phyloP scores from a whole-genome alignment of 2,329 filamentous ascomycete genomes.

The Colletotrichum orbiculare region DNA sequence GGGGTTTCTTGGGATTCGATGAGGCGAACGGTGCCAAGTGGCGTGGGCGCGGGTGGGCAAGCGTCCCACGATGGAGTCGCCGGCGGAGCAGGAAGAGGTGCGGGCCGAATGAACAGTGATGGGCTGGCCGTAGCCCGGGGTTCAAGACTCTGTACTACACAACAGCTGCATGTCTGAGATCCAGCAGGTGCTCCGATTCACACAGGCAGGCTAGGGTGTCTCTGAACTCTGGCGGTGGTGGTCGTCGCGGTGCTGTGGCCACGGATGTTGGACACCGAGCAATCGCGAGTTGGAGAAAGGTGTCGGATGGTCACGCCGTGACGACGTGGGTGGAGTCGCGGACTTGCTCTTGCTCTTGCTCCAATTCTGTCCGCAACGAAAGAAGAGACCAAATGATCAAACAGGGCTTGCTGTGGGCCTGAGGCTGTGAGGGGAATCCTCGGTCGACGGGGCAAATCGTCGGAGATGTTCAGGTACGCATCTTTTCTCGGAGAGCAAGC shows the following conservation, averaged over 20 bases:
- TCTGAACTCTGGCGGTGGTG: not conserved
- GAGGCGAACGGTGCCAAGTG: slow-evolving; percentile 16
- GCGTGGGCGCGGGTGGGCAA: slow-evolving; percentile 25
- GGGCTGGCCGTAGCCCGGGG: not conserved
- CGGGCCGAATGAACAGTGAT: slow-evolving; percentile 25
- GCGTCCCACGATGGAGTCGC: slow-evolving; percentile 30
- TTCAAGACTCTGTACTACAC: too few relatives aligned
- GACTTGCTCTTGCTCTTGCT: too few relatives aligned
- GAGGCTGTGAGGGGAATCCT: too few relatives aligned
- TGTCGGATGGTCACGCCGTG: slow-evolving; percentile 4
- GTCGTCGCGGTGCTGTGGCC: not conserved
- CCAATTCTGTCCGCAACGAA: too few relatives aligned
- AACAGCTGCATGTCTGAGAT: slow-evolving; percentile 21
- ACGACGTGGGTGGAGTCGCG: not conserved
- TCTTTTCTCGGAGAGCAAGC: slow-evolving; percentile 1
- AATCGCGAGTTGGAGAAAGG: slow-evolving; percentile 25
- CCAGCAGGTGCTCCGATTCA: slow-evolving; percentile 14
- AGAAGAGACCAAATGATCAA: too few relatives aligned
- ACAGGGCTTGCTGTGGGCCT: too few relatives aligned
- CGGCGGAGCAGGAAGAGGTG: not conserved
- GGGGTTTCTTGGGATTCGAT: slow-evolving; percentile 7
- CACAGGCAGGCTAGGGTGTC: not conserved
- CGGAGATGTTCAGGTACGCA: too few relatives aligned
- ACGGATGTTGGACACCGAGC: slow-evolving; percentile 23
- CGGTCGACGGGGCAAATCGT: too few relatives aligned